Evolutionary conservation across 805 yeast species (phyloP), one percentile per base, ranked within the genome.

Genomic region (Yamadazyma paraphyllophila): DNA sequence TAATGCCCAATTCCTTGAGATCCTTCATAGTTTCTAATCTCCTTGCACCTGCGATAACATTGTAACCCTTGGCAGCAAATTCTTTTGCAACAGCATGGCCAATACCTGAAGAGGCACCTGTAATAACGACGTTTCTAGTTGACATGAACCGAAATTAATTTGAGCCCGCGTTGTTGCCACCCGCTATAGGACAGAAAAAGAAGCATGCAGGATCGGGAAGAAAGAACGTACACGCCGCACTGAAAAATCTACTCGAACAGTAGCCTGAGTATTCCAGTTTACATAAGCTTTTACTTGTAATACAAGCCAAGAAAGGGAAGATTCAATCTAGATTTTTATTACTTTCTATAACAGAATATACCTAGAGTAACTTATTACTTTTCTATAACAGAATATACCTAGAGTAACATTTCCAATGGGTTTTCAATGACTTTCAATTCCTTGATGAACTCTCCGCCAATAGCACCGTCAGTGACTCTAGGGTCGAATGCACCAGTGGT

Each of bases 401-500:
- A 92, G 68, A 94, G 76, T 68, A 94, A 74, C 71, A 94, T 74
- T 74, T 90, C 96, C 66, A 94, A 80, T 63, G 99, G 99, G 77
- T 94, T 91, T 78, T 94, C 99, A 56, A 94, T 70, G 54, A 90
- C 83, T 60, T 94, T 94, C 71, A 94, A 79, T 57, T 89, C 96
- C 72, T 82, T 89, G 78, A 94, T 88, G 80, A 82, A 94, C 60
- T 94, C 98, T 67, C 96, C 99, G 60, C 96, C 99, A 59, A 85
- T 82, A 45, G 98, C 98, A 65, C 99, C 99, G 64, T 94, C 99
- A 53, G 92, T 84, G 50, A 86, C 85, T 77, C 97, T 88, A 78
- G 94, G 99, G 75, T 94, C 99, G 63, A 94, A 94, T 44, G 98
- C 88, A 72, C 96, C 98, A 46, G 98, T 91, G 67, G 92, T 80